Percentiles rank a stretch among this genome's conserved stretches.
phyloP scores from a whole-genome alignment of 257 asterid species.

The Fraxinus americana region DNA sequence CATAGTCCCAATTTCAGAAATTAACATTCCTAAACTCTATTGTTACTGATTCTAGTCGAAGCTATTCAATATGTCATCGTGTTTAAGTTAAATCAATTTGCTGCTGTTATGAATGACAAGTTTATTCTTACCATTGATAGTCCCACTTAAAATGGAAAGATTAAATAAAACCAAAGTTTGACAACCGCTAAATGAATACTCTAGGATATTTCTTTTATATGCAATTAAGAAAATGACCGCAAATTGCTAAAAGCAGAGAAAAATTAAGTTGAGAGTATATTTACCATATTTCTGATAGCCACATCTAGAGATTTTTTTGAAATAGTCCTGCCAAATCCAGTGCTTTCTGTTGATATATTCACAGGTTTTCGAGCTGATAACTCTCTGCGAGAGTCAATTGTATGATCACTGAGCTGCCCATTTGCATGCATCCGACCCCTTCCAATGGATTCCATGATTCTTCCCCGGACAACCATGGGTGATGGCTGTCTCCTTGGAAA shows the following conservation, averaged over 20 bases:
- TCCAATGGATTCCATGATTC: constrained; percentile 67
- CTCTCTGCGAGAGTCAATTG: constrained; percentile 65
- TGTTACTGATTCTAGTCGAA: not conserved
- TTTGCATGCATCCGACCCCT: constrained; percentile 61
- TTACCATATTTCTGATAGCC: constrained; percentile 94
- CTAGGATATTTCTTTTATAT: not conserved
- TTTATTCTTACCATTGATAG: not conserved
- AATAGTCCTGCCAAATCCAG: constrained; percentile 86
- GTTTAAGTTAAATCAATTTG: not conserved
- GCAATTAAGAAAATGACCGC: not conserved
- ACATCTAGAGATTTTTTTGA: constrained; percentile 92
- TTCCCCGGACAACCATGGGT: constrained; percentile 77
- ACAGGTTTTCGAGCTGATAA: constrained; percentile 66
- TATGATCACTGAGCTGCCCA: constrained; percentile 51
- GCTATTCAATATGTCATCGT: not conserved
- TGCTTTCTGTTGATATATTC: constrained; percentile 67
- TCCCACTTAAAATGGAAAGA: not conserved
- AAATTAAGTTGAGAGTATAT: constrained; percentile 14
- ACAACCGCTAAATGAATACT: not conserved
- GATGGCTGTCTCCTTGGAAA: constrained; percentile 72
- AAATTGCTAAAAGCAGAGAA: not conserved
- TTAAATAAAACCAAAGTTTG: not conserved
- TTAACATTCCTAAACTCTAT: not conserved
- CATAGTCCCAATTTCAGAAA: not conserved
- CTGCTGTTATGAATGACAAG: not conserved